Conservation (phyloP, 495 filamentous ascomycete genomes). For the Hypoxylon rickii region DNA sequence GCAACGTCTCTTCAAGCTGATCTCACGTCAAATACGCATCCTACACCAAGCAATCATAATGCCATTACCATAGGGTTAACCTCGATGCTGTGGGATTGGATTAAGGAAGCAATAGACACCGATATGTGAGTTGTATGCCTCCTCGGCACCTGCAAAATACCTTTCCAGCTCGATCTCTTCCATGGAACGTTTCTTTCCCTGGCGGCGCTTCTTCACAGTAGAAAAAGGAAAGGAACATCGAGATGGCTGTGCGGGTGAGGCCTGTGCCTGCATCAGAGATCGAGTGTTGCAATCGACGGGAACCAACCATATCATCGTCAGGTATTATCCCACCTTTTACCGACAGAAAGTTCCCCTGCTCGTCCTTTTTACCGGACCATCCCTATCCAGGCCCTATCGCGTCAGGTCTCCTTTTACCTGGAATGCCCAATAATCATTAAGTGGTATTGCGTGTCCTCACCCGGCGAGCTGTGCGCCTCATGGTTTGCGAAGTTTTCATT, state of each 20-base stretch:
- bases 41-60: no score
- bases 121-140: no score
- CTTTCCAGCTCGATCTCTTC: no score
- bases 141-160: no score
- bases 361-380: conserved; percentile 29
- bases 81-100: no score
- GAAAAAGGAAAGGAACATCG: conserved; percentile 16
- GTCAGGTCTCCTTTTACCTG: conserved; percentile 1
- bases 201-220: no score
- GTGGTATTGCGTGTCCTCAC: conserved; percentile 25
- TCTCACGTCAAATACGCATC: no score
- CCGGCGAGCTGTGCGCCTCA: conserved; percentile 4
- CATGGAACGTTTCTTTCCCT: no score
- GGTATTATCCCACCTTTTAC: conserved; percentile 31
- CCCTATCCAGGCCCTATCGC: conserved; percentile 21
- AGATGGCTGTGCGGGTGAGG: conserved; percentile 11
- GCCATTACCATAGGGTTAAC: no score
- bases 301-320: conserved; percentile 29
- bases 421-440: conserved; percentile 16
- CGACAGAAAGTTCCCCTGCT: conserved; percentile 22
- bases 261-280: conserved; percentile 32
- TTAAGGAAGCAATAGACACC: no score
- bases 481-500: conserved; percentile 2
- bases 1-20: no score
- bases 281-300: conserved; percentile 31